Conservation (phyloP, 345 rosid genomes). For the Eucalyptus albens region DNA sequence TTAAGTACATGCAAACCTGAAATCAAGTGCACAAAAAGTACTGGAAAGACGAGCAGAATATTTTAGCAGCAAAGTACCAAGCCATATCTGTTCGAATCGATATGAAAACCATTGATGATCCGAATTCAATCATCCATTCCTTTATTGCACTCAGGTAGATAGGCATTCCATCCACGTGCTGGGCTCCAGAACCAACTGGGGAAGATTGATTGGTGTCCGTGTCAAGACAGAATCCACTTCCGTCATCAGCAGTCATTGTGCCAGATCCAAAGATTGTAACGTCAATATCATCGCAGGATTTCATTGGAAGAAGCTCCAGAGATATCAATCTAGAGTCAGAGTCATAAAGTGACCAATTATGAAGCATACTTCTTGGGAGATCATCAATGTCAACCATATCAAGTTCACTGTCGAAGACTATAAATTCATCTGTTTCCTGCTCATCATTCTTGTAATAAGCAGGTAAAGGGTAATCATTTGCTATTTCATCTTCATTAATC, state of each 20-base stretch:
- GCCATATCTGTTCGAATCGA: constrained; percentile 71
- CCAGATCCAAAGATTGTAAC: constrained; percentile 77
- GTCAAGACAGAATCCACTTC: constrained; percentile 43
- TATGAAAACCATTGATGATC: constrained; percentile 41
- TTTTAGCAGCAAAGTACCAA: constrained; percentile 33
- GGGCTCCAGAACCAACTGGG: constrained; percentile 12
- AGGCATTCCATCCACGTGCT: constrained; percentile 26
- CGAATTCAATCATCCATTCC: constrained; percentile 87
- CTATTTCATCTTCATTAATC: constrained; percentile 80
- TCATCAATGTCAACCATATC: constrained; percentile 22
- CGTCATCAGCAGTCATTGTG: constrained; percentile 51
- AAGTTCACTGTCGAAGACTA: constrained; percentile 25
- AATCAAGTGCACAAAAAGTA: not conserved
- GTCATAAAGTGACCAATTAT: constrained; percentile 83
- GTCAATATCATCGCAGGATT: constrained; percentile 56
- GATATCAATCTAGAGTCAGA: constrained; percentile 59
- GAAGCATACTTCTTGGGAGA: constrained; percentile 60
- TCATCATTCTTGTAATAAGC: constrained; percentile 37
- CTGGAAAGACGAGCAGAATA: not conserved
- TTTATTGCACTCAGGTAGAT: constrained; percentile 60
- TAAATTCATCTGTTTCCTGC: constrained; percentile 63
- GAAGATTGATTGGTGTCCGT: constrained; percentile 26
- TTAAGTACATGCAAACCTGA: not conserved
- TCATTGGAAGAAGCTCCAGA: constrained; percentile 80
- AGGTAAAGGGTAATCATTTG: constrained; percentile 84